phyloP scores from a whole-genome alignment of 208 protist genomes.

The Trypanosoma avium region DNA sequence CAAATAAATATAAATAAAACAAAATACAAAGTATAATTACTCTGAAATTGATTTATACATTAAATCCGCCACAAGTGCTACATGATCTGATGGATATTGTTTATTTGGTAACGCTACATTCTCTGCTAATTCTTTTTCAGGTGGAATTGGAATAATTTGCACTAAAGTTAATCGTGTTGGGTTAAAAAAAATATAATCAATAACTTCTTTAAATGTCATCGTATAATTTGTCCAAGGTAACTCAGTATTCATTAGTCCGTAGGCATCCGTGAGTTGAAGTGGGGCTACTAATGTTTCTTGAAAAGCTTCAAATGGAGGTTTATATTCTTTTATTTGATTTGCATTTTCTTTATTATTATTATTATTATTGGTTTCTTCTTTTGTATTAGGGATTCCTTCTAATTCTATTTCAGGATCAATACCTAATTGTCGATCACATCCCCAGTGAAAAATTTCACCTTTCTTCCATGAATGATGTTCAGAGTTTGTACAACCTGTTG shows the following conservation, averaged over 20 bases:
- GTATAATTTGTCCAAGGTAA: conserved; percentile 90
- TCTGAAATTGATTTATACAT: conserved; percentile 1
- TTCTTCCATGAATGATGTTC: conserved; percentile 82
- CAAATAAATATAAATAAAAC: background rate
- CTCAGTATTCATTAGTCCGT: conserved; percentile 51
- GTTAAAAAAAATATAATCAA: conserved; percentile 90
- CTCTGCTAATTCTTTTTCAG: conserved; percentile 62
- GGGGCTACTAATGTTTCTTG: conserved; percentile 38
- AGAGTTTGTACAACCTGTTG: conserved; percentile 63
- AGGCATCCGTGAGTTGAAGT: conserved; percentile 53
- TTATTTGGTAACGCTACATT: conserved; percentile 85
- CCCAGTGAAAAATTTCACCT: conserved; percentile 82
- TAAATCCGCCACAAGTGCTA: conserved; percentile 87
- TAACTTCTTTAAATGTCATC: conserved; percentile 83
- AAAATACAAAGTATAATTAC: background rate
- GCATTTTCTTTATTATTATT: background rate
- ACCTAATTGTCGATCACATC: conserved; percentile 72
- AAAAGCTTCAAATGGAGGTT: conserved; percentile 35
- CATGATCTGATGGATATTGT: conserved; percentile 89
- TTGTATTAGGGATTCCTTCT: background rate
- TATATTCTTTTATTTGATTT: background rate
- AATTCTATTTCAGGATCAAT: conserved; percentile 38
- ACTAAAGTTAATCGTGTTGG: conserved; percentile 54
- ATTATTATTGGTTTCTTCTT: conserved; percentile 3
- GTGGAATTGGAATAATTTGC: conserved; percentile 74